These are phyloP conservation scores for Cryptococcus sp. DNA, from an alignment of 1,284 basidiomycete genomes.

Conservation along the genomic window DNA sequence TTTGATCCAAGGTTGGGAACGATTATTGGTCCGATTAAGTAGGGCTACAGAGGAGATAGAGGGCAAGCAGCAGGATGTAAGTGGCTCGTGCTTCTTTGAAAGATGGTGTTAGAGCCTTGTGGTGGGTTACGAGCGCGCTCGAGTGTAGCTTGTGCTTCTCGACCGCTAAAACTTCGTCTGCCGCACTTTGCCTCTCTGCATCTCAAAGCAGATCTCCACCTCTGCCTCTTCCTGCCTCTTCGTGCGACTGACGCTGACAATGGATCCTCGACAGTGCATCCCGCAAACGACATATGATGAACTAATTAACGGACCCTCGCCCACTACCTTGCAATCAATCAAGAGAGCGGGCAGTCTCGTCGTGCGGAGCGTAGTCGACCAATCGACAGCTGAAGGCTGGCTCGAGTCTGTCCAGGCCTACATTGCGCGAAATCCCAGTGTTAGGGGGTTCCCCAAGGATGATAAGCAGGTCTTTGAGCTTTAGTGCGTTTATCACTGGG, in stretches of 20 bases:
- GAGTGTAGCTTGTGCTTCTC: too few species aligned
- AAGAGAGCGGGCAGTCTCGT: constrained; percentile 64
- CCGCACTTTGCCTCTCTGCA: neutral
- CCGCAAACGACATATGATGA: constrained; percentile 61
- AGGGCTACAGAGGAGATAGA: constrained; percentile 58
- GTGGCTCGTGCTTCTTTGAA: constrained; percentile 3
- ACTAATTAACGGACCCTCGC: constrained; percentile 56
- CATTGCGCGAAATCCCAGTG: constrained; percentile 57
- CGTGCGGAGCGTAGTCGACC: constrained; percentile 63
- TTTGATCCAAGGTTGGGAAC: constrained; percentile 61
- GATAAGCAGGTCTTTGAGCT: constrained; percentile 73
- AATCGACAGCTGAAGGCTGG: constrained; percentile 64
- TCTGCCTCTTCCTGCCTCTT: too few species aligned
- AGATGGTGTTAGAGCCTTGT: neutral
- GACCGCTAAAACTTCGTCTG: too few species aligned
- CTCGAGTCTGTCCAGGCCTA: constrained; percentile 64
- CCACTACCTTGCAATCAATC: constrained; percentile 56
- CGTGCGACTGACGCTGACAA: neutral
- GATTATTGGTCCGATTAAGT: constrained; percentile 61
- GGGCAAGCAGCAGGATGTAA: constrained; percentile 50
- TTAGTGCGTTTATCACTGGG: constrained; percentile 53
- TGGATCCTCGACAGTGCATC: constrained; percentile 57
- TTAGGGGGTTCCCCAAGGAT: constrained; percentile 64
- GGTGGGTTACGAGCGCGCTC: neutral
- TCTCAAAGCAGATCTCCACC: too few species aligned